Percentiles rank a stretch among this genome's conserved stretches.
Conservation (phyloP, 2,329 filamentous ascomycete genomes). For the Mollisia scopiformis region DNA sequence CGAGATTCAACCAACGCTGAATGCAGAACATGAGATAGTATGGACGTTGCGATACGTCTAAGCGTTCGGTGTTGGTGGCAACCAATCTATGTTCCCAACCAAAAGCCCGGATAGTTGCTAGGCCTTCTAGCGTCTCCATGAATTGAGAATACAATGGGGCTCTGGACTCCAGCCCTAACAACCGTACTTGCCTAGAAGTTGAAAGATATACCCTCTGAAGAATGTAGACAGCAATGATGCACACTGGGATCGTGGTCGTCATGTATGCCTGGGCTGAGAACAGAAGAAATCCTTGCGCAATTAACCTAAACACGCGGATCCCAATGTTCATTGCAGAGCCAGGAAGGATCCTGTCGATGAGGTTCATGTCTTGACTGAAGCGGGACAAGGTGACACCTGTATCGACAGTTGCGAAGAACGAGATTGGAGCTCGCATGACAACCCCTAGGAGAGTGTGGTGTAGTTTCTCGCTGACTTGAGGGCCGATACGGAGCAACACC, state of each 20-base stretch:
- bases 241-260: neutral
- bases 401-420: conserved; percentile 4
- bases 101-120: conserved; percentile 46
- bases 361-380: conserved; percentile 10
- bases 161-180: conserved; percentile 46
- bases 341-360: neutral
- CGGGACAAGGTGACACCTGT: neutral
- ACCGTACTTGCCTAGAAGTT: conserved; percentile 50
- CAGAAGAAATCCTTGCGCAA: neutral
- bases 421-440: conserved; percentile 4
- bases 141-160: conserved; percentile 50
- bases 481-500: too few species aligned
- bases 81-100: conserved; percentile 43
- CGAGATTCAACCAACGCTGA: conserved; percentile 58
- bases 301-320: neutral
- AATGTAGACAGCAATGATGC: neutral
- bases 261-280: neutral
- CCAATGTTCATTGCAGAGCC: neutral
- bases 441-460: neutral
- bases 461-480: neutral
- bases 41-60: conserved; percentile 58
- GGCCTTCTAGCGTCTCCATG: conserved; percentile 45
- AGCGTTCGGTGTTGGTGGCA: conserved; percentile 44
- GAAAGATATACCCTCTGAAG: conserved; percentile 46
- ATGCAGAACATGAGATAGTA: conserved; percentile 59